These are phyloP conservation scores for Sugiyamaella grinbergsii DNA, from an alignment of 1,139 yeast species.

Conservation along the genomic window DNA sequence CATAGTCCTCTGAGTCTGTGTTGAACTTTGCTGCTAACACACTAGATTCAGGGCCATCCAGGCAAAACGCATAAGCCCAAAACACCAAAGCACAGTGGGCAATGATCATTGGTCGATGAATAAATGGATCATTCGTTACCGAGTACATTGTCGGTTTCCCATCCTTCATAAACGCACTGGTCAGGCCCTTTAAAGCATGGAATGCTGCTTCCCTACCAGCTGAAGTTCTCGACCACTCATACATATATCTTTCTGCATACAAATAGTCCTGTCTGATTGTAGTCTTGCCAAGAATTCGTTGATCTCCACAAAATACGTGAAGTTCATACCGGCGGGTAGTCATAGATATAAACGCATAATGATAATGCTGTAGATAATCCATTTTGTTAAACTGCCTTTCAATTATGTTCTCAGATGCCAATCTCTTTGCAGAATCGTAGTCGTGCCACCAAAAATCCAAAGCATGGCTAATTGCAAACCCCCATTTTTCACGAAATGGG, in stretches of 20 bases:
- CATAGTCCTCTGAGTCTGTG: slow-evolving; percentile 21
- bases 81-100: slow-evolving; percentile 54
- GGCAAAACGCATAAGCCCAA: slow-evolving; percentile 58
- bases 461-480: slow-evolving; percentile 15
- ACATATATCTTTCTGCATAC: slow-evolving; percentile 43
- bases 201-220: slow-evolving; percentile 40
- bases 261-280: slow-evolving; percentile 61
- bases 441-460: slow-evolving; percentile 23
- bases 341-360: slow-evolving; percentile 69
- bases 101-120: slow-evolving; percentile 56
- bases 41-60: slow-evolving; percentile 57
- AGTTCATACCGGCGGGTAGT: slow-evolving; percentile 74
- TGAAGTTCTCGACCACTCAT: slow-evolving; percentile 29
- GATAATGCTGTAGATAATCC: slow-evolving; percentile 44
- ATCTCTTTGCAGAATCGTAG: slow-evolving; percentile 1
- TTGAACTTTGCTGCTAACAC: slow-evolving; percentile 26
- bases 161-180: slow-evolving; percentile 18
- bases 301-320: slow-evolving; percentile 75
- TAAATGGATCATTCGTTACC: slow-evolving; percentile 53
- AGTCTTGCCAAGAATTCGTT: slow-evolving; percentile 73
- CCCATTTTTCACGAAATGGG: slow-evolving; percentile 24
- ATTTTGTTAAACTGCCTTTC: slow-evolving; percentile 15
- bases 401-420: slow-evolving; percentile 2
- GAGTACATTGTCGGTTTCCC: slow-evolving; percentile 41
- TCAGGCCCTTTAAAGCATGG: slow-evolving; percentile 26